Evolutionary conservation across 805 yeast genomes (phyloP).

Genomic region (Pichia insulana): DNA sequence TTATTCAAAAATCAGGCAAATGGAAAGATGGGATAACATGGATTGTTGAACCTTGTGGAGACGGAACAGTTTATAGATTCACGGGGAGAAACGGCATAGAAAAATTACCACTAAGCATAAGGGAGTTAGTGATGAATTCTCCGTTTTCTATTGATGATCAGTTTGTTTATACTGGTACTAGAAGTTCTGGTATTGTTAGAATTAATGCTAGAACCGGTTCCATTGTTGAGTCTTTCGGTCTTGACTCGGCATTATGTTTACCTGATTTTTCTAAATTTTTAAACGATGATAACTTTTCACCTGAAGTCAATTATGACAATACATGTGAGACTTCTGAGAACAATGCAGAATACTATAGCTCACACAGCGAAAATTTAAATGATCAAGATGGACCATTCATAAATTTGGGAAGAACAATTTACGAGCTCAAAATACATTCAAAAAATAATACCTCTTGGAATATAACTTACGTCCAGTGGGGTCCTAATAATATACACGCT

Average conservation of each 20-base stretch:
- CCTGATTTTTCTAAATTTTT: neutral
- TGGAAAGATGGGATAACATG: slow-evolving; percentile 39
- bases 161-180: slow-evolving; percentile 79
- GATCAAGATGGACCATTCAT: slow-evolving; percentile 29
- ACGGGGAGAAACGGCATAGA: slow-evolving; percentile 67
- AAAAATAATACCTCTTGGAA: slow-evolving; percentile 69
- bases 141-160: slow-evolving; percentile 81
- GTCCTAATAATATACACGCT: slow-evolving; percentile 75
- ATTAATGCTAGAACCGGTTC: slow-evolving; percentile 70
- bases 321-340: neutral
- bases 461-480: slow-evolving; percentile 83
- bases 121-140: slow-evolving; percentile 67
- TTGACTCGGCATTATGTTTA: slow-evolving; percentile 7
- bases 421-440: slow-evolving; percentile 70
- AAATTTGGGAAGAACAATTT: slow-evolving; percentile 63
- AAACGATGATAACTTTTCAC: neutral
- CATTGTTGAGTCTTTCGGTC: slow-evolving; percentile 55
- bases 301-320: neutral
- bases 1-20: neutral
- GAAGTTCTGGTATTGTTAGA: slow-evolving; percentile 67
- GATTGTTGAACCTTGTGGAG: slow-evolving; percentile 87
- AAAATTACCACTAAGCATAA: slow-evolving; percentile 72
- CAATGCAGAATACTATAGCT: slow-evolving; percentile 3
- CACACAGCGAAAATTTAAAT: slow-evolving; percentile 7
- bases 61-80: slow-evolving; percentile 77